Base-by-base conservation (phyloP, 768 basidiomycete genomes). In the Mycena galopus region DNA sequence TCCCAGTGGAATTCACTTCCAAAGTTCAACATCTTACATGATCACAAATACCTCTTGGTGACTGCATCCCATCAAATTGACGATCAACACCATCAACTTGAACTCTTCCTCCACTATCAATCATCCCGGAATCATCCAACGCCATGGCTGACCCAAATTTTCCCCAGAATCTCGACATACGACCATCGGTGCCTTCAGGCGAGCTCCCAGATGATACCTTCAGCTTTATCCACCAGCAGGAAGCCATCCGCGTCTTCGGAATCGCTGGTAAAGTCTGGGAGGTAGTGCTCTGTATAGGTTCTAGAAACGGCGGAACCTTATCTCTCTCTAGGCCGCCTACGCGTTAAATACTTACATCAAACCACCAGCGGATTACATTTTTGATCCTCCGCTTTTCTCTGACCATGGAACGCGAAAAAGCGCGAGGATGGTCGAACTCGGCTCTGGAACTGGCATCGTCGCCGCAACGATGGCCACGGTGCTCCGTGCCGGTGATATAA, bases 231-330 rank as follows among this genome's bases (percentile, higher is more conserved):
- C 69, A 71, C 55, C 93, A 93, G 79, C 82, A 83, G 67, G 79
- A 84, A 19, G 89, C 92, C 7, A 96, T 96, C 65, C 81, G 85
- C 19, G 84, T 83, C 75, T 95, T 93, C 78, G 94, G 95, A 6
- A 96, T 96, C 67, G 95, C 94, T 10, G 94, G 94, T 35, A 86
- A 93, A 81, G 90, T 96, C 57, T 96, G 95, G 95, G 94, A 85
- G 84, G 78, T 73, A 63, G 44, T 51, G 37, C 33, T 30, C 32
- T 23, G 21, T 35, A 39, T 16, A 3, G 14, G 39, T 16, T 10
- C 39, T 14, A 39, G 39, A 8, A 39, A 16, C 12, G 39, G 39
- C 39, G 11, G 39, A 39, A 39, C 9, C 7, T 7, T 39, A 3
- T 16, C 17, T 39, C 39, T 16, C 39, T 39, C 9, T 16, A 95